Base-by-base conservation (phyloP, 257 asterid genomes). In the Jacaranda mimosifolia region DNA sequence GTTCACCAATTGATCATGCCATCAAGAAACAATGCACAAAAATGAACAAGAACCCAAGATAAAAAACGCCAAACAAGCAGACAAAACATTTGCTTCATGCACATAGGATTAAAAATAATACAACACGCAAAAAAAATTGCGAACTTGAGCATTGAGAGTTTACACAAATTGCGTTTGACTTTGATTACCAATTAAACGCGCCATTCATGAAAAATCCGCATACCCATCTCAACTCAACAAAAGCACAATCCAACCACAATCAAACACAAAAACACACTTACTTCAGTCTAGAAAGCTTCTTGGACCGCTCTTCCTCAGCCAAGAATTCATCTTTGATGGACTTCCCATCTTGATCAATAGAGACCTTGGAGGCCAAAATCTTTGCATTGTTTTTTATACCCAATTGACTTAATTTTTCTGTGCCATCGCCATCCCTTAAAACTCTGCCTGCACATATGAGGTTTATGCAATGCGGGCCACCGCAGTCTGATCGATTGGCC, bases 271-370 rank as follows among this genome's bases (percentile, higher is more conserved):
- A 35, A 70, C 4, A 15, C 36, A 84, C 92, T 68, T 69, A 95
- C 99, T 88, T 92, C 59, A 95, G 80, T 78, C 97, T 87, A 6
- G 93, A 80, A 60, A 95, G 91, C 80, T 80, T 88, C 13, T 79
- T 89, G 18, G 83, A 56, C 19, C 98, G 96, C 90, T 95, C 99
- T 78, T 95, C 99, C 81, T 91, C 99, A 9, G 94, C 98, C 89
- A 94, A 66, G 38, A 91, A 91, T 58, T 88, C 96, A 1, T 91
- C 92, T 51, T 83, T 80, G 15, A 84, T 57, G 11, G 91, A 80
- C 84, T 90, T 90, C 4, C 94, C 96, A 14, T 63, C 79, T 39
- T 83, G 91, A 87, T 90, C 97, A 77, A 82, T 66, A 58, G 91
- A 82, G 19, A 85, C 90, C 87, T 80, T 90, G 1, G 97, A 78